Conservation (phyloP, 2,329 filamentous ascomycete species). For the Chaetothyriales sp. region DNA sequence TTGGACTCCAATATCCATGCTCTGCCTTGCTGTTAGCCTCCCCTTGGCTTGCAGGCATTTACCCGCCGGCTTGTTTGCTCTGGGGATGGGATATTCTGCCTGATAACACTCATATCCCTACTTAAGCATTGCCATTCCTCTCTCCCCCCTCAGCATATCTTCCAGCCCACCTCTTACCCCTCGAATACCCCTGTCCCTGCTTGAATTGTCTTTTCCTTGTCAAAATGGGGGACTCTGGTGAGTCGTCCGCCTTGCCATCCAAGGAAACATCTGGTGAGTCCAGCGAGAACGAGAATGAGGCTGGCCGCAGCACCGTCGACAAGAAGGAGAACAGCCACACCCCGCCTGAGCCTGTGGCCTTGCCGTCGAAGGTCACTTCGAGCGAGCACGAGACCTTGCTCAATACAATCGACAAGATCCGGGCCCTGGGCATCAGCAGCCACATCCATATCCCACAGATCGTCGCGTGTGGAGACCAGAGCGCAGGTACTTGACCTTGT, state of each 20-base stretch:
- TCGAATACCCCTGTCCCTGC: background rate
- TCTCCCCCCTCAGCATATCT: no score
- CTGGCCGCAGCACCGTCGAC: no score
- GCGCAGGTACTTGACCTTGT: constrained; percentile 9
- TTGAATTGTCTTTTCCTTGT: background rate
- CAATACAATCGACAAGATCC: constrained; percentile 38
- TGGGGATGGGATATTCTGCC: no score
- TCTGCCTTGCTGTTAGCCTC: no score
- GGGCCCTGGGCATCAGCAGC: constrained; percentile 33
- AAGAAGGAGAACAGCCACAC: no score
- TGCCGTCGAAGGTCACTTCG: background rate
- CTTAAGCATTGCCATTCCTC: no score
- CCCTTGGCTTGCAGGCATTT: no score
- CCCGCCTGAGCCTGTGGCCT: background rate
- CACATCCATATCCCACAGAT: constrained; percentile 39
- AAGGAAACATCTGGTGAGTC: background rate
- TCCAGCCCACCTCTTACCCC: no score
- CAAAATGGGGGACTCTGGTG: background rate
- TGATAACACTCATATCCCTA: no score
- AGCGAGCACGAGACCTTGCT: constrained; percentile 30
- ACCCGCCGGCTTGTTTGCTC: no score
- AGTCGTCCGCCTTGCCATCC: background rate
- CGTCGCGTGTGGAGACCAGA: constrained; percentile 46
- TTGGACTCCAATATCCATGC: no score
- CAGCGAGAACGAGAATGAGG: no score